phyloP scores from a whole-genome alignment of 1,284 basidiomycete genomes.

The Phellopilus nigrolimitatus region DNA sequence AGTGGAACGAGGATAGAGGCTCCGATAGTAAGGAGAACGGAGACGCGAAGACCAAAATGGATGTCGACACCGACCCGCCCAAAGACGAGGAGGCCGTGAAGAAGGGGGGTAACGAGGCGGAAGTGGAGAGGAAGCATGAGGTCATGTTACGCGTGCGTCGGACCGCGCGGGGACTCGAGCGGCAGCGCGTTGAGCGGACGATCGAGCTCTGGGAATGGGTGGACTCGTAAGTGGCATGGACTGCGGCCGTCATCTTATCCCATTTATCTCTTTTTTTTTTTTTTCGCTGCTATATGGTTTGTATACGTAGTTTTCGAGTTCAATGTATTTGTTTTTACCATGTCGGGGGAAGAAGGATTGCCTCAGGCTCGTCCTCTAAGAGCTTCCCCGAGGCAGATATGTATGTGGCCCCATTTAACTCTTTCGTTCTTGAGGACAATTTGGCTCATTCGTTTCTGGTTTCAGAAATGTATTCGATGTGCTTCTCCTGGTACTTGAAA shows the following conservation, averaged over 20 bases:
- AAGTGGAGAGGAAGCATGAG: slow-evolving; percentile 45
- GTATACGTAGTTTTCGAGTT: not conserved
- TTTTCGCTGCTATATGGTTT: not conserved
- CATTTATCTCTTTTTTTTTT: not conserved
- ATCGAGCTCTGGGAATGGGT: slow-evolving; percentile 18
- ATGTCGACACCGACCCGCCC: not conserved
- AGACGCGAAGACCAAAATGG: slow-evolving; percentile 11
- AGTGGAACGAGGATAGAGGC: not conserved
- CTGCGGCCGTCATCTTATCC: not conserved
- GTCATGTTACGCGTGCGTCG: slow-evolving; percentile 55
- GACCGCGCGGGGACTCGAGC: slow-evolving; percentile 38
- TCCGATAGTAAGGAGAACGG: not conserved
- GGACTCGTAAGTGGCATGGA: not conserved
- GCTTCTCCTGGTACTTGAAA: too few relatives aligned
- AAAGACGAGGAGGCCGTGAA: slow-evolving; percentile 12
- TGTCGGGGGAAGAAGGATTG: too few relatives aligned
- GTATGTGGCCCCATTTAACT: too few relatives aligned
- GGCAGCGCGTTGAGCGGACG: slow-evolving; percentile 13
- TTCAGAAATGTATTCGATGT: too few relatives aligned
- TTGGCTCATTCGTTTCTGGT: too few relatives aligned
- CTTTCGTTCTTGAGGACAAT: too few relatives aligned
- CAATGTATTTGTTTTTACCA: not conserved
- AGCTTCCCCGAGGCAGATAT: too few relatives aligned
- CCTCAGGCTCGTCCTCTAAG: too few relatives aligned
- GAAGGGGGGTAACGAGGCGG: slow-evolving; percentile 36